phyloP scores from a whole-genome alignment of 108 stramenopile genomes.

The Mayamaea pseudoterrestris region DNA sequence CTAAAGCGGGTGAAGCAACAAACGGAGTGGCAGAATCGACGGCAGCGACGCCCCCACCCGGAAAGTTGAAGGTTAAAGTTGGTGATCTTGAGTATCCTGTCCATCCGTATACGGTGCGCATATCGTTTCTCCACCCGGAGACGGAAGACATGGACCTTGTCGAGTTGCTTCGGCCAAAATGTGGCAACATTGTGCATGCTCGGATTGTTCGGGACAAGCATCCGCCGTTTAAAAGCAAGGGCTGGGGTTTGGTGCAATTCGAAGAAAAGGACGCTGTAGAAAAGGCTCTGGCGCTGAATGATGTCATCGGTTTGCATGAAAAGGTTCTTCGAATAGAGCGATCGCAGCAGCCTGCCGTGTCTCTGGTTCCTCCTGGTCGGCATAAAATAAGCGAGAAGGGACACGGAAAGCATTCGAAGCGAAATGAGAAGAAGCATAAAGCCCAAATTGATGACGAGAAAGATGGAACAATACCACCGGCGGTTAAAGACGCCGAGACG shows the following conservation, averaged over 20 bases:
- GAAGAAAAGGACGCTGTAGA: slow-evolving; percentile 71
- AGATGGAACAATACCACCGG: too few relatives aligned
- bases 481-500: too few relatives aligned
- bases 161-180: slow-evolving; percentile 47
- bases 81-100: not conserved
- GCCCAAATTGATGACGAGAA: too few relatives aligned
- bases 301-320: slow-evolving; percentile 50
- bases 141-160: slow-evolving; percentile 84
- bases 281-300: slow-evolving; percentile 51
- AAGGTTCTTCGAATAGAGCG: slow-evolving; percentile 51
- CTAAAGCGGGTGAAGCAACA: not conserved
- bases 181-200: slow-evolving; percentile 72
- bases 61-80: not conserved
- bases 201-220: slow-evolving; percentile 75
- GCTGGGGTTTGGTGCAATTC: slow-evolving; percentile 78
- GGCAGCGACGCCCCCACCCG: not conserved
- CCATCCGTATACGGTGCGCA: slow-evolving; percentile 84
- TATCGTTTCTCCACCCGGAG: slow-evolving; percentile 41
- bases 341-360: slow-evolving; percentile 69
- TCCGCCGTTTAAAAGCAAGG: slow-evolving; percentile 46
- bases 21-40: not conserved
- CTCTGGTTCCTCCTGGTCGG: slow-evolving; percentile 65
- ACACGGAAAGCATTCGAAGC: slow-evolving; percentile 53
- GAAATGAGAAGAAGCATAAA: slow-evolving; percentile 36
- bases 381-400: slow-evolving; percentile 73